A percentile compares a stretch with the other conserved stretches of the same genome.
These are phyloP conservation scores for Dipteronia sinensis DNA, from an alignment of 345 rosid genomes.

Conservation along the genomic window DNA sequence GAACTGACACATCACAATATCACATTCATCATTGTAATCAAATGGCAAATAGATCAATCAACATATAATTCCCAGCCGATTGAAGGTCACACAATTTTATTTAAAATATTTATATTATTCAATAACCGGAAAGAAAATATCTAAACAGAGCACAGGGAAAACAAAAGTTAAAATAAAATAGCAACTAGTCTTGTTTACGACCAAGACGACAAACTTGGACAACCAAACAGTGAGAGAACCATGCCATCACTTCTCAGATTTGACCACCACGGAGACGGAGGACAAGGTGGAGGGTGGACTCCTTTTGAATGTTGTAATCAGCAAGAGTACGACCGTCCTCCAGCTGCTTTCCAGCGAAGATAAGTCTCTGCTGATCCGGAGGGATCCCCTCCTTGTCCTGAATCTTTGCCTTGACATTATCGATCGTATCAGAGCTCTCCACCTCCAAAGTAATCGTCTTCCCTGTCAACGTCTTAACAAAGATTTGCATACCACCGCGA, in stretches of 20 bases:
- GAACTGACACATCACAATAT: no score
- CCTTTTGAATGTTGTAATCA: slow-evolving; percentile 1
- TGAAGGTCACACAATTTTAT: neutral
- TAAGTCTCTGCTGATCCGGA: slow-evolving; percentile 11
- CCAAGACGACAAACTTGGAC: neutral
- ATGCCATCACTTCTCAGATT: neutral
- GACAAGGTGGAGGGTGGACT: slow-evolving; percentile 7
- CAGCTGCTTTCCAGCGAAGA: slow-evolving; percentile 14
- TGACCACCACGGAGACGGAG: slow-evolving; percentile 18
- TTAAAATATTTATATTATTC: neutral
- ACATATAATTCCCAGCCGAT: neutral
- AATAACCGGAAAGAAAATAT: no score
- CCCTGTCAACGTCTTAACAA: slow-evolving; percentile 15
- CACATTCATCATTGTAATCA: no score
- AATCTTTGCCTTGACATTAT: slow-evolving; percentile 11
- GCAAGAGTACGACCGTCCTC: neutral
- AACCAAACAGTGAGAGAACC: neutral
- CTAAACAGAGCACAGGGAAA: neutral
- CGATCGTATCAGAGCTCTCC: slow-evolving; percentile 15
- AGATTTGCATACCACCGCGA: slow-evolving; percentile 20
- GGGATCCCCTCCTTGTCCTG: slow-evolving; percentile 19
- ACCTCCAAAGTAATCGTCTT: slow-evolving; percentile 17
- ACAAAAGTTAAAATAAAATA: neutral
- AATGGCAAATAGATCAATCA: neutral
- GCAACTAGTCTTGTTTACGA: neutral